phyloP scores from a whole-genome alignment of 305 asterid species.

The Striga hermonthica region DNA sequence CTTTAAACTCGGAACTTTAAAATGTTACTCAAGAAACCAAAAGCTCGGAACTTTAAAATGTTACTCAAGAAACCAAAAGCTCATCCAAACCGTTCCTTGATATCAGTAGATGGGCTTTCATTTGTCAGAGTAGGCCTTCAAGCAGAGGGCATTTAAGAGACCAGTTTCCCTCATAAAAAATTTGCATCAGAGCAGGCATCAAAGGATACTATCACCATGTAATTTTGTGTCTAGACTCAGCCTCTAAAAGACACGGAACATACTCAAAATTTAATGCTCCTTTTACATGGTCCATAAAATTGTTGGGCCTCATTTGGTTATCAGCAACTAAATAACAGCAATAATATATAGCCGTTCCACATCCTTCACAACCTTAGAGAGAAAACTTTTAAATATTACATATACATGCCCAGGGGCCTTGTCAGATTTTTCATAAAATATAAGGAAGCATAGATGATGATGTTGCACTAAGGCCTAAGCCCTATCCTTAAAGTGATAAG shows the following conservation, averaged over 20 bases:
- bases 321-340: constrained; percentile 5
- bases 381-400: neutral
- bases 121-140: neutral
- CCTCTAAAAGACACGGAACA: constrained; percentile 23
- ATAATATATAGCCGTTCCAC: constrained; percentile 18
- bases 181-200: constrained; percentile 1
- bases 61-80: constrained; percentile 1
- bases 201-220: neutral
- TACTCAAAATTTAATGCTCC: constrained; percentile 16
- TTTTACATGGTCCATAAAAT: constrained; percentile 14
- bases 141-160: neutral
- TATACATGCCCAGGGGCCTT: neutral
- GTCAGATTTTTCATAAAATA: constrained; percentile 25
- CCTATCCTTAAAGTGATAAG: constrained; percentile 19
- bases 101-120: constrained; percentile 5
- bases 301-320: constrained; percentile 6
- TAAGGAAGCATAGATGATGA: constrained; percentile 16
- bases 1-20: constrained; percentile 11
- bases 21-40: constrained; percentile 10
- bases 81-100: constrained; percentile 16
- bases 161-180: neutral
- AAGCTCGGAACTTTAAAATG: constrained; percentile 16
- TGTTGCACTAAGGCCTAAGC: constrained; percentile 23
- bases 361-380: constrained; percentile 16
- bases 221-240: constrained; percentile 19